Evolutionary conservation across 1,284 basidiomycete genomes (phyloP), one percentile per base, ranked within the genome.

Genomic region (Rhodotorula mucilaginosa): DNA sequence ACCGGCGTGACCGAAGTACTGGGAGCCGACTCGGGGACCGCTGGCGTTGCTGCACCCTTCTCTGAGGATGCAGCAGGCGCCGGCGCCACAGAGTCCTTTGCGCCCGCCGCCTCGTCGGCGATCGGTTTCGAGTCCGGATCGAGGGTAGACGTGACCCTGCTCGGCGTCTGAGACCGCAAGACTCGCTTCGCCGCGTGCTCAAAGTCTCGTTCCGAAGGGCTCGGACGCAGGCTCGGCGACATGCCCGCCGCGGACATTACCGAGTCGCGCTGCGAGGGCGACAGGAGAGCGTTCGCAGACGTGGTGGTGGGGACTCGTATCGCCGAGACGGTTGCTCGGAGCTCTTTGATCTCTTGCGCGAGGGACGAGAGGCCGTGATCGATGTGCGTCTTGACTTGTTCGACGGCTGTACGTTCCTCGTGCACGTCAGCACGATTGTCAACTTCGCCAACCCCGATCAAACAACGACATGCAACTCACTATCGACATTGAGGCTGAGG

Each of bases 341-440:
- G 86, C 67, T 98, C 96, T 76, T 94, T 93, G 80, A 99, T 87
- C 76, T 98, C 96, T 76, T 91, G 88, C 21, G 92, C 88, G n/a
- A 99, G 84, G 2, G 84, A 84, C 0, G 89, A 88, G 69, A 99
- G 92, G 75, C 95, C 93, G 5, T 88, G 80, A 80, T 98, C 96
- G 74, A 99, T 94, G 79, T 99, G 96, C 79, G 97, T 93, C 81
- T 97, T 97, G 81, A 99, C 96, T 81, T 99, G 96, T 81, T 98
- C 96, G 65, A 99, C 88, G 19, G 93, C 93, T 97, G 63, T 8
- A 31, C 15, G 12, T 3, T 13, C 21, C 8, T 10, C 4, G 15
- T 4, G 49, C 39, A 29, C 1, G 18, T 21, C 29, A 26, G 26
- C 51, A 7, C 1, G 0, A 26, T n/a, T 1, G 1, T 10, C 23